Base-by-base conservation (phyloP, 1,139 yeast species). In the Candida sp. region DNA sequence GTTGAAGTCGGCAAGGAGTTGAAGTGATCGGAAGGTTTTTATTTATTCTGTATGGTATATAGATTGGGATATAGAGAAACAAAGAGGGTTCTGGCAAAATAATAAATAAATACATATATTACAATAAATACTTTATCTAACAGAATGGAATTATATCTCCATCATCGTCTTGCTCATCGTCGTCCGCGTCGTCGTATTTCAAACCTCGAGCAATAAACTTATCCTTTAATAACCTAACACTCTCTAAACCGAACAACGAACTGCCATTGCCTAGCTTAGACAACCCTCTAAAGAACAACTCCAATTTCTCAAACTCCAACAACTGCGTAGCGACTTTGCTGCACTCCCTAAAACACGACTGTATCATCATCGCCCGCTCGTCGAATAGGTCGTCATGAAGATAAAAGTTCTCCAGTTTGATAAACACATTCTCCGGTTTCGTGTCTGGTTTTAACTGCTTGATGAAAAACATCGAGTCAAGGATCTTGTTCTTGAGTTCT, bases 401-500 rank as follows among this genome's bases (percentile, higher is more conserved):
- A 54, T 67, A 75, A 55, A 54, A 75, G 44, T 69, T 53, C 5
- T 57, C 62, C 30, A 73, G 67, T 47, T 73, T 74, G 4, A 66
- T 66, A n/a, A 70, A 52, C 0, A 69, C 52, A 9, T 53, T n/a
- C n/a, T n/a, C n/a, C n/a, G n/a, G 53, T 32, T 48, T 52, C 28
- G 41, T 25, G 9, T 45, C 44, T 9, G 49, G 40, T 33, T 44
- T 38, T 25, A 67, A 69, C 23, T 55, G 56, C 42, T 63, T 57
- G 7, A 76, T 61, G 59, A 77, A 78, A 51, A 74, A 72, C 51
- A 75, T 58, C n/a, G 74, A 67, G 2, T 66, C 61, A 47, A 85
- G 58, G 1, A 83, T 73, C 49, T 72, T 75, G n/a, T 62, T 62
- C 0, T 84, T 79, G 5, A 83, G 69, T 53, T 82, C 82, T 56